Base-by-base conservation (phyloP, 2,329 filamentous ascomycete species). In the Daldinia sp. region DNA sequence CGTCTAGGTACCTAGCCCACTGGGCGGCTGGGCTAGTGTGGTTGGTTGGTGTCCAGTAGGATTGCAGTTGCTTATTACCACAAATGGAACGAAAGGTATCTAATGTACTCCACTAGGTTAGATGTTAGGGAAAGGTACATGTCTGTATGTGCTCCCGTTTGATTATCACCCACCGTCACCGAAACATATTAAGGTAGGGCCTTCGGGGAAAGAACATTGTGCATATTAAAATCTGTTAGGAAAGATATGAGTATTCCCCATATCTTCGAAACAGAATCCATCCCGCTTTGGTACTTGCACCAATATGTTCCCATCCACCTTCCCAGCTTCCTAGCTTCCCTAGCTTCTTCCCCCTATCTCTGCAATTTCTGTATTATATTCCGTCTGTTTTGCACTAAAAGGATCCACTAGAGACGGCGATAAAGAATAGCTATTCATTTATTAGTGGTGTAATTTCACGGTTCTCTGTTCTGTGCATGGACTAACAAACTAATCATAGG, bases 151-250 rank as follows among this genome's bases (percentile, higher is more conserved):
- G 65, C 54, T 62, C 60, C 60, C 60, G 42, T 71, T 54, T 42
- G 37, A 61, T 56, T 59, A 53, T 35, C 50, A 53, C 28, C 9
- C 28, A 53, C 50, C 15, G 41, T 41, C 60, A 68, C 63, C 54
- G 63, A 68, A 65, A 64, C 60, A 46, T 35, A 30, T 39, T 23
- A 48, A 23, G 44, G 44, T 48, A 28, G 48, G 55, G 20, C 63
- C 63, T 44, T 57, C 10, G 23, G 44, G 18, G 20, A 23, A 33
- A 33, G 51, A 35, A 55, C 51, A 37, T 67, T 20, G 33, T 41
- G 20, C 44, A 63, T 23, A 63, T 48, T 68, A 65, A 23, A 41
- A 64, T 63, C 39, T 68, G 67, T 70, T 72, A 72, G 59, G 41
- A 23, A 15, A 44, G 50, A 15, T 59, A 65, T 57, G 54, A 12